Evolutionary conservation across 1,139 yeast genomes (phyloP).

Genomic region (Zygosaccharomyces sapae): DNA sequence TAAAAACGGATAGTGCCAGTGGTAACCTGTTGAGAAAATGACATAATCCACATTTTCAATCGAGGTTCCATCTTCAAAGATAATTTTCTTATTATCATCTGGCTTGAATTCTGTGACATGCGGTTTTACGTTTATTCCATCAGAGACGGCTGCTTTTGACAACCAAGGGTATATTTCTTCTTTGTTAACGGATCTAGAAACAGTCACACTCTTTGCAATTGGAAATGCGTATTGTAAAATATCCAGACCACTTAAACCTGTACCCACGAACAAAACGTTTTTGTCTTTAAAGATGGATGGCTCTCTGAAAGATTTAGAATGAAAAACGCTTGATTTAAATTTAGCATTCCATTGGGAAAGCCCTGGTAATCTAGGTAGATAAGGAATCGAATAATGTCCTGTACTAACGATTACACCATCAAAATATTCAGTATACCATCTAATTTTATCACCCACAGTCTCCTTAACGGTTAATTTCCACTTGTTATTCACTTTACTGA

Average conservation of each 20-base stretch:
- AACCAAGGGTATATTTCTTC: conserved; percentile 32
- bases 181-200: conserved; percentile 38
- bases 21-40: conserved; percentile 44
- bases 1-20: conserved; percentile 39
- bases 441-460: neutral
- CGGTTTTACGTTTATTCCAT: conserved; percentile 40
- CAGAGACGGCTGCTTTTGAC: conserved; percentile 40
- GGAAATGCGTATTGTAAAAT: conserved; percentile 49
- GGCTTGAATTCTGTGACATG: conserved; percentile 29
- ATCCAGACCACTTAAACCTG: conserved; percentile 49
- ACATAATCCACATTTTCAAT: conserved; percentile 37
- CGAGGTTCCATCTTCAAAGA: conserved; percentile 38
- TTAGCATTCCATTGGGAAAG: conserved; percentile 35
- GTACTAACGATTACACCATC: conserved; percentile 40
- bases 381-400: conserved; percentile 49
- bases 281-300: conserved; percentile 38
- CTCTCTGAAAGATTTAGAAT: conserved; percentile 42
- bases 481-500: conserved; percentile 32
- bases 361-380: conserved; percentile 41
- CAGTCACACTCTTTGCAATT: conserved; percentile 39
- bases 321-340: conserved; percentile 21
- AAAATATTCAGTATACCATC: conserved; percentile 37
- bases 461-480: conserved; percentile 17
- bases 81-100: conserved; percentile 23
- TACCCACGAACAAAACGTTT: conserved; percentile 48